Conservation (phyloP, 2,329 filamentous ascomycete species). For the Iodosphaeria phyllophila region DNA sequence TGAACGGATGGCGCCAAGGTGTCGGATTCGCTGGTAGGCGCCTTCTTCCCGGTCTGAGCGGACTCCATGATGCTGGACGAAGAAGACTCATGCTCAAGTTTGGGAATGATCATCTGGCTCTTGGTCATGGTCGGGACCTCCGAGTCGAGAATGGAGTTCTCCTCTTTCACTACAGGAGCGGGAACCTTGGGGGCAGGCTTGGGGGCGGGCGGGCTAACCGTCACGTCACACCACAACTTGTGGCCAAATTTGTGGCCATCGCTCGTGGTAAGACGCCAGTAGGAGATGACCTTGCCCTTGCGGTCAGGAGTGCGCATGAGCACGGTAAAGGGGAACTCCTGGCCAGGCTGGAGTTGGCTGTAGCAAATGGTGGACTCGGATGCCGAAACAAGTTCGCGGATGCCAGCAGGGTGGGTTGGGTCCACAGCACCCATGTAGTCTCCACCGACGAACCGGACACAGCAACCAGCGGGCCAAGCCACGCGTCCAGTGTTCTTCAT, state of each 20-base stretch:
- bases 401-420: slow-evolving; percentile 58
- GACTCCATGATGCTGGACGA: slow-evolving; percentile 47
- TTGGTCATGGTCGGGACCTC: slow-evolving; percentile 7
- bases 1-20: slow-evolving; percentile 13
- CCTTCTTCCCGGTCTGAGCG: slow-evolving; percentile 34
- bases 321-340: slow-evolving; percentile 67
- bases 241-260: slow-evolving; percentile 76
- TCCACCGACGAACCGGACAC: slow-evolving; percentile 78
- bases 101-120: slow-evolving; percentile 91
- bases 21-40: slow-evolving; percentile 21
- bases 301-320: slow-evolving; percentile 64
- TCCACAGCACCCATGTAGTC: slow-evolving; percentile 94
- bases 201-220: no score
- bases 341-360: slow-evolving; percentile 48
- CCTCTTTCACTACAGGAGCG: slow-evolving; percentile 2
- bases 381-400: slow-evolving; percentile 57
- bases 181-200: slow-evolving; percentile 40
- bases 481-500: slow-evolving; percentile 66
- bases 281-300: slow-evolving; percentile 69
- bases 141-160: slow-evolving; percentile 6
- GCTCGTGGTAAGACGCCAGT: slow-evolving; percentile 81
- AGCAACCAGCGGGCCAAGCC: slow-evolving; percentile 76
- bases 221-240: slow-evolving; percentile 86
- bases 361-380: slow-evolving; percentile 68
- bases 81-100: slow-evolving; percentile 85